Conservation (phyloP, 768 basidiomycete species). For the Collybia sordida region DNA sequence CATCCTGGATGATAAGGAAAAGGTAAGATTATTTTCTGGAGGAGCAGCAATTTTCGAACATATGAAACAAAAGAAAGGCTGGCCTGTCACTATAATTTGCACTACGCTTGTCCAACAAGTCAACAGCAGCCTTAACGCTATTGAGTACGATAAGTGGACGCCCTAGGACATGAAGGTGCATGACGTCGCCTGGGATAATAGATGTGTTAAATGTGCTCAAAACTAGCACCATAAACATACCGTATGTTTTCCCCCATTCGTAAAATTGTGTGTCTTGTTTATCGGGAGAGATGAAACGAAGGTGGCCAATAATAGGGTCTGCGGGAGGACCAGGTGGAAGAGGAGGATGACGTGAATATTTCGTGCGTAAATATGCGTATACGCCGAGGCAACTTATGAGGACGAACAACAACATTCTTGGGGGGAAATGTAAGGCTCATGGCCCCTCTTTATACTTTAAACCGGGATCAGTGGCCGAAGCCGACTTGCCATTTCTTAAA, state of each 20-base stretch:
- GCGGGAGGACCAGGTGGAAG: conserved; percentile 5
- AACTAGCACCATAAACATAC: neutral
- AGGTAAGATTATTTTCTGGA: neutral
- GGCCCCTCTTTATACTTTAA: no score
- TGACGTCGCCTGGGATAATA: conserved; percentile 16
- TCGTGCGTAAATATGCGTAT: no score
- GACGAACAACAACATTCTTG: no score
- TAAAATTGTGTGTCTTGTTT: neutral
- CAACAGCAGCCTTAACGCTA: conserved; percentile 17
- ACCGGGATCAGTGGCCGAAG: no score
- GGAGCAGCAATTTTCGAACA: conserved; percentile 4
- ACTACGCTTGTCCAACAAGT: conserved; percentile 19
- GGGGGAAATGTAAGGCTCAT: no score
- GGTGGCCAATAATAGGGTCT: neutral
- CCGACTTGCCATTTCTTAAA: no score
- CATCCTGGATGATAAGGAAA: conserved; percentile 11
- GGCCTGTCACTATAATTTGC: conserved; percentile 13
- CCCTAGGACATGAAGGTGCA: conserved; percentile 19
- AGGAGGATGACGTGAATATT: conserved; percentile 1
- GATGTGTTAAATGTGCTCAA: neutral
- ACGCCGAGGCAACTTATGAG: no score
- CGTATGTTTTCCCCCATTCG: neutral
- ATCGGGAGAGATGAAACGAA: neutral
- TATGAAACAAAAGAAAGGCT: conserved; percentile 2
- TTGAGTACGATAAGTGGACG: conserved; percentile 18